A percentile compares a stretch with the other conserved stretches of the same genome.
Evolutionary conservation across 305 asterid genomes (phyloP).

Genomic region (Stenogyne calaminthoides): DNA sequence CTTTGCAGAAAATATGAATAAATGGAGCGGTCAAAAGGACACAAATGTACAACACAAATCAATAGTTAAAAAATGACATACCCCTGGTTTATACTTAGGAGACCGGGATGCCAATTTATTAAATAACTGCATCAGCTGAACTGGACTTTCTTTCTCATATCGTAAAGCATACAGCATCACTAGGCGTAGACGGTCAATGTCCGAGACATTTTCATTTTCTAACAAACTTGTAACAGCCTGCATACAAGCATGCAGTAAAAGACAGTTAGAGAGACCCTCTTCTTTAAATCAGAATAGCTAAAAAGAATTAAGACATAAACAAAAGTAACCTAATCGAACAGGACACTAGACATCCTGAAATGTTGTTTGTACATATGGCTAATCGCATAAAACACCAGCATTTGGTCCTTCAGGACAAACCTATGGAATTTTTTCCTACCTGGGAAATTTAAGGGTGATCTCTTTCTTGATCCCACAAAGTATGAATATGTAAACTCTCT

Average conservation of each 20-base stretch:
- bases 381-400: background rate
- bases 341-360: background rate
- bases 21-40: conserved; percentile 19
- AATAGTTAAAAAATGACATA: conserved; percentile 36
- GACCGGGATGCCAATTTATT: conserved; percentile 91
- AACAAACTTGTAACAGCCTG: conserved; percentile 95
- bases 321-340: too few species aligned
- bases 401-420: conserved; percentile 3
- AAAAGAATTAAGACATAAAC: too few species aligned
- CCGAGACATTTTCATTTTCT: conserved; percentile 77
- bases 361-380: background rate
- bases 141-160: conserved; percentile 96
- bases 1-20: conserved; percentile 2
- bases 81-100: conserved; percentile 99
- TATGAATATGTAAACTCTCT: background rate
- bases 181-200: conserved; percentile 87
- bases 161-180: conserved; percentile 97
- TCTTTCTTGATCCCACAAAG: background rate
- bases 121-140: conserved; percentile 97
- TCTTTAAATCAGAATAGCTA: background rate
- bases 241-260: conserved; percentile 26
- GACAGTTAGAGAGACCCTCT: conserved; percentile 20
- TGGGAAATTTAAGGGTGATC: background rate
- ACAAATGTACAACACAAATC: background rate
- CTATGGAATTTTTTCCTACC: background rate